These are phyloP conservation scores for Peterozyma toletana DNA, from an alignment of 805 yeast species.

Conservation along the genomic window DNA sequence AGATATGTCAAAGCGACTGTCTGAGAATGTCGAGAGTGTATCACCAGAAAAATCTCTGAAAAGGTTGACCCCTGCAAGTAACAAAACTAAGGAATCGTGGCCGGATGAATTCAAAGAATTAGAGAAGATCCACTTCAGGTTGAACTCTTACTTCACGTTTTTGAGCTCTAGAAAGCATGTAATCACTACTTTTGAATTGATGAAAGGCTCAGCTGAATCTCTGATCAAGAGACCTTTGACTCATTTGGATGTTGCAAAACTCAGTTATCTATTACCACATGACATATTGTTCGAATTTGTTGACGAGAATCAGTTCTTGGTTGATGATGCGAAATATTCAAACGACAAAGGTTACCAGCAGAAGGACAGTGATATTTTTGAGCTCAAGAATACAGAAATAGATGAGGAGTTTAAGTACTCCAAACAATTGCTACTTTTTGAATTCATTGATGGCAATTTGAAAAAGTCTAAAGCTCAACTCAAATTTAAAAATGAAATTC, in stretches of 20 bases:
- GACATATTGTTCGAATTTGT: conserved; percentile 69
- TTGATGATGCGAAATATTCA: conserved; percentile 34
- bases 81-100: conserved; percentile 23
- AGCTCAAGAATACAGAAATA: conserved; percentile 31
- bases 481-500: conserved; percentile 34
- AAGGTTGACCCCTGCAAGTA: conserved; percentile 68
- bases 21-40: too few relatives aligned
- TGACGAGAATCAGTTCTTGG: conserved; percentile 60
- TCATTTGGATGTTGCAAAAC: conserved; percentile 53
- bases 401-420: conserved; percentile 23
- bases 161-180: conserved; percentile 54
- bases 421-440: conserved; percentile 61
- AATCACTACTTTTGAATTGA: conserved; percentile 45
- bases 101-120: conserved; percentile 30
- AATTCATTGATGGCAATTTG: conserved; percentile 63
- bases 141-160: conserved; percentile 58
- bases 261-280: conserved; percentile 56
- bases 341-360: conserved; percentile 47
- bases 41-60: conserved; percentile 60
- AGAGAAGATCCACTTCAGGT: conserved; percentile 39
- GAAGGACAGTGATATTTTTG: conserved; percentile 45
- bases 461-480: conserved; percentile 40
- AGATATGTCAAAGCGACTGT: too few relatives aligned
- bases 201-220: conserved; percentile 45
- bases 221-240: conserved; percentile 37